Evolutionary conservation across 768 basidiomycete genomes (phyloP), one percentile per base, ranked within the genome.

Genomic region (Thelephora aurantiotincta): DNA sequence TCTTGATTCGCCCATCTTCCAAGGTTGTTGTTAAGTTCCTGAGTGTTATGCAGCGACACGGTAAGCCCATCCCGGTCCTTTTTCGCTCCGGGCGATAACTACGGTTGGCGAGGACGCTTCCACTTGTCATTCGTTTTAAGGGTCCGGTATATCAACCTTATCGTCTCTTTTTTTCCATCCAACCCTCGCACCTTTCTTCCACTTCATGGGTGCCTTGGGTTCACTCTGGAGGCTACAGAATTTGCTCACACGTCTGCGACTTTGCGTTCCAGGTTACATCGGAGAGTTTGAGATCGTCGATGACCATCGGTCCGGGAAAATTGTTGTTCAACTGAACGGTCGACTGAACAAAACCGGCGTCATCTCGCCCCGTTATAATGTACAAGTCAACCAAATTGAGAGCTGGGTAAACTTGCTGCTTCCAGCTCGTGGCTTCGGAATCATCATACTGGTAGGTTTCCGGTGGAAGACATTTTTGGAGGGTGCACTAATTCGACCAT

Each of bases 281-380:
- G 91, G 91, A 58, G 92, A 97, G 72, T 96, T 96, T 60, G 93
- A 96, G 66, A 88, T 96, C 68, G 83, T 97, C 63, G 96, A 99
- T 60, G 96, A 99, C 72, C 96, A 98, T 68, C 92, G 94, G 51
- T 82, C 90, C 6, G 91, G 91, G 59, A 99, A 98, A 71, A 90
- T 99, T 55, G 93, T 99, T 59, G 78, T 98, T 58, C 93, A 99
- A 70, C 81, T 99, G 49, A 99, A 96, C 61, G 96, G 96, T 42
- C 87, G 91, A 51, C 78, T 99, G 58, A 99, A 99, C 78, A 99
- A 99, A 73, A 85, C 83, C n/a, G 96, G 94, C 57, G 94, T 99
- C 63, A 97, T 97, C 69, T 97, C 93, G n/a, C 93, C 94, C 38
- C 86, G 96, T 47, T 98, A 89, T 78, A 97, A 98, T 69, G 79